Conservation (phyloP, 192 early-diverging fungal species). For the Coemansia sp. region DNA sequence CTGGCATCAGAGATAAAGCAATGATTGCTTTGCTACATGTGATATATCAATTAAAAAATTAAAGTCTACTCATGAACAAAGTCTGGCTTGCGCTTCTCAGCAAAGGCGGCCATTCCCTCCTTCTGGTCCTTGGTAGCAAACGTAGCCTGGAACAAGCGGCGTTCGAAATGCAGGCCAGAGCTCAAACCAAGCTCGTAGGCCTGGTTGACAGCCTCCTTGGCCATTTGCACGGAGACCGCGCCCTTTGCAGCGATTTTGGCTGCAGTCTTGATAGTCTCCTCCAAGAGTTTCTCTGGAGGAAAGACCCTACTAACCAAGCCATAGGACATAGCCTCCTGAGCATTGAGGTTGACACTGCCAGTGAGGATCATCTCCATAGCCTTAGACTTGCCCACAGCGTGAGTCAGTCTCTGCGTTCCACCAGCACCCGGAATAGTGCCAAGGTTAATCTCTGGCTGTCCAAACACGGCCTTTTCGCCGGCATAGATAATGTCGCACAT, state of each 20-base stretch:
- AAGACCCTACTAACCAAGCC: conserved; percentile 91
- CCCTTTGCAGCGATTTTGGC: conserved; percentile 84
- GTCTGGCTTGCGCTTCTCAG: conserved; percentile 86
- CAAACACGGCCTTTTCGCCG: conserved; percentile 95
- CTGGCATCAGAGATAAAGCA: too few species aligned
- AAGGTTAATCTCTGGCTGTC: conserved; percentile 98
- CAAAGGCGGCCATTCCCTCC: conserved; percentile 96
- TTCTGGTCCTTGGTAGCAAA: conserved; percentile 94
- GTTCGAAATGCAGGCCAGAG: conserved; percentile 89
- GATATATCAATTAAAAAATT: too few species aligned
- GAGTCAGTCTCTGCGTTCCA: conserved; percentile 83
- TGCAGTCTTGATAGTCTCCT: conserved; percentile 89
- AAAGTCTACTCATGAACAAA: conserved; percentile 80
- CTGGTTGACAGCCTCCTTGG: conserved; percentile 96
- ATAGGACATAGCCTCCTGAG: conserved; percentile 80
- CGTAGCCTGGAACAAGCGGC: conserved; percentile 89
- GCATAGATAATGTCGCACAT: conserved; percentile 99
- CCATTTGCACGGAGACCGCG: conserved; percentile 87
- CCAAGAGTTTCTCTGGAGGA: conserved; percentile 84
- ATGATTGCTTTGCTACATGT: too few species aligned
- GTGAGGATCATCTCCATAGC: conserved; percentile 97
- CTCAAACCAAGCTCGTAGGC: conserved; percentile 86
- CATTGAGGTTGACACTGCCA: conserved; percentile 79
- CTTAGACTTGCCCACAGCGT: conserved; percentile 96
- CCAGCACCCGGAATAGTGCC: conserved; percentile 95